A percentile compares a stretch with the other conserved stretches of the same genome.
phyloP scores from a whole-genome alignment of 2,329 filamentous ascomycete species.

The Erysiphe pulchra region DNA sequence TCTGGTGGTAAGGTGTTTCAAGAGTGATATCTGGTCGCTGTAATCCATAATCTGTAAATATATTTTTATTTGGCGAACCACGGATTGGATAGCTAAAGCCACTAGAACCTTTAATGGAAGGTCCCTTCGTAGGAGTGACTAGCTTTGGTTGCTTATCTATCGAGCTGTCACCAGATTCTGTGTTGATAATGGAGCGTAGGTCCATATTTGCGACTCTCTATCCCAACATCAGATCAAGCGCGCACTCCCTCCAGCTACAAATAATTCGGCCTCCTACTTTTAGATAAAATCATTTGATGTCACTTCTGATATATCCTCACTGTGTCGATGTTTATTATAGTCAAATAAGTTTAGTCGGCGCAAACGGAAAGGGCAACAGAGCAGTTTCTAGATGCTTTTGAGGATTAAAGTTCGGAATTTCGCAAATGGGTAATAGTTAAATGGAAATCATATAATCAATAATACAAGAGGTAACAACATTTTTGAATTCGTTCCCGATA shows the following conservation, averaged over 20 bases:
- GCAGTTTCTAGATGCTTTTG: too few species aligned
- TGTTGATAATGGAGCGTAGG: constrained; percentile 26
- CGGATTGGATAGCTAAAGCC: constrained; percentile 11
- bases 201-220: constrained; percentile 19
- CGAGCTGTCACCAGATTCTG: constrained; percentile 11
- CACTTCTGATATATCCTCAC: constrained; percentile 1
- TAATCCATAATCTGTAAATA: constrained; percentile 12
- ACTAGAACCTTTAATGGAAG: constrained; percentile 10
- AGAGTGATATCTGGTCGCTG: constrained; percentile 6
- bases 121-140: constrained; percentile 11
- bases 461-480: too few species aligned
- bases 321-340: not conserved
- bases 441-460: too few species aligned
- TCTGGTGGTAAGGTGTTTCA: constrained; percentile 11
- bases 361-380: too few species aligned
- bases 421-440: too few species aligned
- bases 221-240: constrained; percentile 7
- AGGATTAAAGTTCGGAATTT: too few species aligned
- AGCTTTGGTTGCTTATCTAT: constrained; percentile 10
- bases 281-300: constrained; percentile 8
- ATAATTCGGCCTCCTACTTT: constrained; percentile 2
- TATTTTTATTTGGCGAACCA: constrained; percentile 10
- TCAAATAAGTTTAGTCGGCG: too few species aligned
- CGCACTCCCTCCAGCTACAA: constrained; percentile 7
- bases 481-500: too few species aligned